phyloP scores from a whole-genome alignment of 352 stramenopile genomes.

The Globisporangium iwayamae region DNA sequence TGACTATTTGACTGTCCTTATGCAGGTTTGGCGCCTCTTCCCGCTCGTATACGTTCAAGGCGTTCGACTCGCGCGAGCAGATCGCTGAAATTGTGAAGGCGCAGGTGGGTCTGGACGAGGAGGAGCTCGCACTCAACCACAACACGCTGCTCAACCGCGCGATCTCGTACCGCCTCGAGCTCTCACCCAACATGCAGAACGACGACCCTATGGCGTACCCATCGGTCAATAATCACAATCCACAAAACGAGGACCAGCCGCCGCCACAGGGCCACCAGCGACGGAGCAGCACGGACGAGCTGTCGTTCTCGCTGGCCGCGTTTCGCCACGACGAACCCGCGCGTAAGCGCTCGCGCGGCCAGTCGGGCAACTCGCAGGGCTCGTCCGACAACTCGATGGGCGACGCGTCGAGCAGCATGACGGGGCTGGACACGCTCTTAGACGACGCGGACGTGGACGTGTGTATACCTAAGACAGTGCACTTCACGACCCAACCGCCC shows the following conservation, averaged over 20 bases:
- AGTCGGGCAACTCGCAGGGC: conserved; percentile 50
- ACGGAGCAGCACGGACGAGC: conserved; percentile 28
- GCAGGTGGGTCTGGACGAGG: conserved; percentile 44
- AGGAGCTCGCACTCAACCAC: conserved; percentile 63
- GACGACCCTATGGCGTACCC: conserved; percentile 40
- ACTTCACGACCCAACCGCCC: conserved; percentile 19
- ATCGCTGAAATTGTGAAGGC: conserved; percentile 58
- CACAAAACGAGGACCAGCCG: conserved; percentile 19
- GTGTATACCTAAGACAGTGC: conserved; percentile 16
- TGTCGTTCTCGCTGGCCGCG: conserved; percentile 24
- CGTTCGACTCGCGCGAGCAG: conserved; percentile 72
- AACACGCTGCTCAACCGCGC: conserved; percentile 83
- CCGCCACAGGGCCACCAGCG: conserved; percentile 14
- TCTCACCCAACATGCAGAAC: conserved; percentile 48
- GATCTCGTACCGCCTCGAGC: conserved; percentile 71
- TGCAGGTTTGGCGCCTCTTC: conserved; percentile 70
- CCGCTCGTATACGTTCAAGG: conserved; percentile 78
- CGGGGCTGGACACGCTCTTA: background rate
- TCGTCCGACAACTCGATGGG: conserved; percentile 45
- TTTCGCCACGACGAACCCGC: conserved; percentile 21
- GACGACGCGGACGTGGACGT: conserved; percentile 5
- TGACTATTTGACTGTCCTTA: background rate
- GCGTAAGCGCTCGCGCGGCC: conserved; percentile 45
- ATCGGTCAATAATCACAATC: conserved; percentile 12
- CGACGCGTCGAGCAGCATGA: conserved; percentile 6